A percentile compares a stretch with the other conserved stretches of the same genome.
These are phyloP conservation scores for Multifurca ochricompacta DNA, from an alignment of 768 basidiomycete species.

Conservation along the genomic window DNA sequence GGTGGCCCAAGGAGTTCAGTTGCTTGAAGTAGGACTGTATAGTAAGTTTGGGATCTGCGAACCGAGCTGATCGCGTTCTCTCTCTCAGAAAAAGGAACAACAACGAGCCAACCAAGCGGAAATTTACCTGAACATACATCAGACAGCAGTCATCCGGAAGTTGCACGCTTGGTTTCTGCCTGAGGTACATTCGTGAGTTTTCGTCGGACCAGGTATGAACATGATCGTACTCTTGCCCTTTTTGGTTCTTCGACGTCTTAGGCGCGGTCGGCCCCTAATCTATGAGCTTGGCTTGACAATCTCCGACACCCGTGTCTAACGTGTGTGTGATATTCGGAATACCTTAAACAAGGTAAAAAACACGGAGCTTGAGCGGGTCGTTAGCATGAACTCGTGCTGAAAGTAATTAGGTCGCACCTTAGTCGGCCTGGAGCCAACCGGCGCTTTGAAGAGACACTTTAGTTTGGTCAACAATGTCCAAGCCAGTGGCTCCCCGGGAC, in stretches of 20 bases:
- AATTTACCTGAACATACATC: neutral
- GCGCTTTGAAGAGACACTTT: neutral
- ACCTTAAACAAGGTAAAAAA: conserved; percentile 4
- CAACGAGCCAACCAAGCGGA: neutral
- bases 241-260: neutral
- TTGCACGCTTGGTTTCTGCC: neutral
- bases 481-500: neutral
- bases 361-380: neutral
- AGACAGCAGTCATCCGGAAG: neutral
- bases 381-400: neutral
- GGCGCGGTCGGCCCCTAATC: neutral
- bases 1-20: neutral
- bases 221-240: neutral
- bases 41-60: neutral
- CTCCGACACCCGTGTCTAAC: neutral
- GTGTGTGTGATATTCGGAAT: neutral
- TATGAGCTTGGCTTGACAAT: too few relatives aligned
- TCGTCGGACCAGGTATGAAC: neutral
- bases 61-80: neutral
- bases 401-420: neutral
- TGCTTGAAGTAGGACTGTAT: neutral
- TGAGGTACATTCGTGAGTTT: neutral
- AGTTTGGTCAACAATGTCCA: neutral
- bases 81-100: neutral
- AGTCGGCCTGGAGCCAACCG: neutral